Base-by-base conservation (phyloP, 805 yeast genomes). In the Barnettozyma vustinii region DNA sequence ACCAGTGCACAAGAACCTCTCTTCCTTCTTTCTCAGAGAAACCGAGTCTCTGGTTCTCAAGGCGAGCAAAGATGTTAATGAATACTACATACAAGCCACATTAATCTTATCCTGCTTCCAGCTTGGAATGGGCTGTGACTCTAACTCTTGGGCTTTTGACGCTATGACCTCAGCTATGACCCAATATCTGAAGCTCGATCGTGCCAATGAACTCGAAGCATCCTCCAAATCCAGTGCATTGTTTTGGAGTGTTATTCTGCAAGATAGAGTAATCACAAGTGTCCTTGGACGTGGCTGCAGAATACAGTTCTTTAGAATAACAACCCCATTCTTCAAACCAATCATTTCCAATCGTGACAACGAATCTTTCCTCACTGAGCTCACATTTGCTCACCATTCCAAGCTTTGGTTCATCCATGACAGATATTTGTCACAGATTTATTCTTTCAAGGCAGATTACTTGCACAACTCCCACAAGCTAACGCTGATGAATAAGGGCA, bases 281-380 rank as follows among this genome's bases (percentile, higher is more conserved):
- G 68, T 61, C 1, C 49, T 66, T 21, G 70, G 70, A 1, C 54
- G 70, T 37, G 70, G 69, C 19, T 62, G 66, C 23, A 56, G 70
- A 16, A 58, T 66, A 10, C 71, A 63, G 44, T 62, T 63, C 44
- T 66, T 62, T 40, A 56, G 69, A 41, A 63, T 65, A n/a, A 52
- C 50, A 12, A 52, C 66, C 1, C 66, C 69, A 1, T 64, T 60
- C 42, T 59, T 61, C 43, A 50, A 57, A 5, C 62, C 65, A 2
- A n/a, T 16, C 2, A 20, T 25, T 2, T 13, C 26, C 25, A 41
- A 32, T 21, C 13, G 46, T 47, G 40, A 46, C 37, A 41, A 21
- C 16, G 21, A 44, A n/a, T 44, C 54, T 23, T 46, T 37, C 16
- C 21, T 61, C 7, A 49, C 59, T 18, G 68, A 62, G 44, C 42